Evolutionary conservation across 192 early-diverging fungal species (phyloP), one percentile per base, ranked within the genome.

Genomic region (Dissophora ornata): DNA sequence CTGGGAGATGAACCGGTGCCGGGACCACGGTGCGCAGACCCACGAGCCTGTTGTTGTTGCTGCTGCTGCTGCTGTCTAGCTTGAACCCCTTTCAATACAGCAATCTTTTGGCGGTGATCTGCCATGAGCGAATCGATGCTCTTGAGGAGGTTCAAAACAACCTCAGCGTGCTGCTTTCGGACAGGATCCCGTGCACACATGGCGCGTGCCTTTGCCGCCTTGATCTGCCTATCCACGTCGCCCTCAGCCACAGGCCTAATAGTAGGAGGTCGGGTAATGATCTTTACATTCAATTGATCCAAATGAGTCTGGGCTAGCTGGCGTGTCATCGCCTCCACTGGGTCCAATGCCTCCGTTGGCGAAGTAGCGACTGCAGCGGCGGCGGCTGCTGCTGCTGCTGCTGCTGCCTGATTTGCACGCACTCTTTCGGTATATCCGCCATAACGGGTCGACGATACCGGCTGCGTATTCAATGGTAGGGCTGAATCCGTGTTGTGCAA

Each of bases 281-380:
- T 10, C 42, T 65, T 66, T n/a, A 24, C 32, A 9, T 46, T n/a
- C 21, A 45, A 18, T 7, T 19, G 32, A 25, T 44, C 57, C 34
- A 77, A 42, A 21, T 48, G 57, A 2, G 65, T 67, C 30, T 61
- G 40, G 22, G 49, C 73, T 46, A 77, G 38, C 15, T 77, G 73
- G 8, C 53, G 63, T 24, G 64, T 77, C 64, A 77, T 77, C 11
- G 73, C 57, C 5, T 77, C 73, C 51, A 77, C 38, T 32, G 73
- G 64, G 40, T 77, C 59, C 53, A 67, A 21, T 34, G 65, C 58
- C 36, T 67, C 64, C 7, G 36, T 47, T 28, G 69, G 19, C 2
- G 53, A 53, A 22, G 44, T 36, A 1, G 54, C 49, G n/a, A 57
- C 61, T 2, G 69, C 69, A 16, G 71, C 71, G n/a, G 63, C 63